Percentiles rank a stretch among this genome's conserved stretches.
phyloP scores from a whole-genome alignment of 352 stramenopile species.

The Phytophthora sp. region DNA sequence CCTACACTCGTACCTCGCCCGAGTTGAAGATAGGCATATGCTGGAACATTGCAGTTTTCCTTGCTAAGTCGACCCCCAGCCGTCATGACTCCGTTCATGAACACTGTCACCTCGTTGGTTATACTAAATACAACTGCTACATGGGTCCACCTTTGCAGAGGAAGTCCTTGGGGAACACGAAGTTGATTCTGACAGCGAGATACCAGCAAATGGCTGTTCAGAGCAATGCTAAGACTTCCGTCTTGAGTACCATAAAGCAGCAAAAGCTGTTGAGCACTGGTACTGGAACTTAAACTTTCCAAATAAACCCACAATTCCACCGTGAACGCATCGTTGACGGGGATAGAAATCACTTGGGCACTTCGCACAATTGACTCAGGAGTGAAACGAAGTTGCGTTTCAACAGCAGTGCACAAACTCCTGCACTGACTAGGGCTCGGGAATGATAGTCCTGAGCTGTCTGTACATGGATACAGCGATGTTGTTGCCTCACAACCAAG shows the following conservation, averaged over 20 bases:
- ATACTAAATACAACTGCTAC: slow-evolving; percentile 39
- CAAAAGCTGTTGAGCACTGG: slow-evolving; percentile 30
- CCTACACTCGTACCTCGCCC: slow-evolving; percentile 40
- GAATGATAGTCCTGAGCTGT: slow-evolving; percentile 1
- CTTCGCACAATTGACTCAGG: slow-evolving; percentile 36
- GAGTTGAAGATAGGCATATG: slow-evolving; percentile 45
- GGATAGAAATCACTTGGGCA: slow-evolving; percentile 30
- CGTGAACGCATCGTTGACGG: slow-evolving; percentile 27
- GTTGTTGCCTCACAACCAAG: slow-evolving; percentile 39
- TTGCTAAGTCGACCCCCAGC: slow-evolving; percentile 25
- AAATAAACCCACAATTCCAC: slow-evolving; percentile 55
- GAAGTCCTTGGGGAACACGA: slow-evolving; percentile 41
- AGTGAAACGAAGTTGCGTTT: slow-evolving; percentile 49
- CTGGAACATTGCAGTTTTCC: slow-evolving; percentile 30
- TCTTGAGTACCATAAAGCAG: slow-evolving; percentile 42
- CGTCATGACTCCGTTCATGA: slow-evolving; percentile 38
- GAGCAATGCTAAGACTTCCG: slow-evolving; percentile 17
- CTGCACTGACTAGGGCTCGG: slow-evolving; percentile 33
- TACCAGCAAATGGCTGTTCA: slow-evolving; percentile 36
- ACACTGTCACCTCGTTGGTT: slow-evolving; percentile 28
- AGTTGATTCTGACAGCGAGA: slow-evolving; percentile 40
- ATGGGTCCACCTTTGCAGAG: slow-evolving; percentile 41
- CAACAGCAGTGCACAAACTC: slow-evolving; percentile 26
- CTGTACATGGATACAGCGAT: slow-evolving; percentile 35
- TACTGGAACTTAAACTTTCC: slow-evolving; percentile 14